Base-by-base conservation (phyloP, 331 rosid genomes). In the Quercus lobata region DNA sequence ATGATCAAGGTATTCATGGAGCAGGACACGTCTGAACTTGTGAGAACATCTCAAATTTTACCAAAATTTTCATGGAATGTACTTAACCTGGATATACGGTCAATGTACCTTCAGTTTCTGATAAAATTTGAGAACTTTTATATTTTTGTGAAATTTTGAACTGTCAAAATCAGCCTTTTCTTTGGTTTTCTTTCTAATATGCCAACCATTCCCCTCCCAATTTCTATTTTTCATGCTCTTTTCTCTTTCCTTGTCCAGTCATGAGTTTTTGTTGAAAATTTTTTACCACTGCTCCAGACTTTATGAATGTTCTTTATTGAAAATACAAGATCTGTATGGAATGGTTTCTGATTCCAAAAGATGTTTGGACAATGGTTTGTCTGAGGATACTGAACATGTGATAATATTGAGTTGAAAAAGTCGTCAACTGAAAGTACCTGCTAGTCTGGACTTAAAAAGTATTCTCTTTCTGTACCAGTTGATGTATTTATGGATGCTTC, bases 401-500 rank as follows among this genome's bases (percentile, higher is more conserved):
- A 61, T 22, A 61, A 22, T 4, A 37, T 37, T 37, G 10, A 7
- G 11, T 37, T 37, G 46, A 35, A 35, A 35, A 35, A 0, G 41
- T 35, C 7, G 37, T 34, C 37, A 35, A 35, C 41, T 37, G 11
- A 37, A 37, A 37, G 11, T 37, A 37, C 46, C 11, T 37, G 46
- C 46, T 37, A 11, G 11, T 37, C 46, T 37, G 46, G 11, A 37
- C 46, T 2, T 0, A 37, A 41, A 41, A 66, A 30, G 49, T 66
- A 18, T 32, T 8, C 24, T 66, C 46, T 17, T 66, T 8, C 24
- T 66, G 49, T 25, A 34, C 78, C 92, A 88, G 94, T 79, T 87
- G 94, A 91, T 68, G 94, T 93, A 41, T 93, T 84, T 82, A 88
- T 83, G 80, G 97, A 93, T 79, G 97, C 94, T 72, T 93, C 94